A percentile compares a stretch with the other conserved stretches of the same genome.
These are phyloP conservation scores for Boletus holoroseus DNA, from an alignment of 1,284 basidiomycete genomes.

Conservation along the genomic window DNA sequence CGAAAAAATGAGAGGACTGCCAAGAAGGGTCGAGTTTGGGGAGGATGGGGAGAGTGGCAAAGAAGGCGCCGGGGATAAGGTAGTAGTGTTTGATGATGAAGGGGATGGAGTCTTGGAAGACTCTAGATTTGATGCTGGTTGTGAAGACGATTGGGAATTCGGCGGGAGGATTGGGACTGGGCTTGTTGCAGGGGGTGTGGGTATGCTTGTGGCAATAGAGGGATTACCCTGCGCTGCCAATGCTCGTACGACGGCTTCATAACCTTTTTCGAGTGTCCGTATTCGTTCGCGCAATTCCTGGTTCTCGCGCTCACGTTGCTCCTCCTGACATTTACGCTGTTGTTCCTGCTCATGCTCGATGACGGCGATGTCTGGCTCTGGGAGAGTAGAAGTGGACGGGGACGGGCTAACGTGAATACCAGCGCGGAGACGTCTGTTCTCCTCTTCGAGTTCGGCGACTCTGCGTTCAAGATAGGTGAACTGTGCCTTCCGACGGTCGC, in stretches of 20 bases:
- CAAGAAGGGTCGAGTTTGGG: slow-evolving; percentile 38
- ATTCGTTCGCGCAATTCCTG: slow-evolving; percentile 69
- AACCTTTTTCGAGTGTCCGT: slow-evolving; percentile 69
- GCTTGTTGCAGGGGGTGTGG: slow-evolving; percentile 28
- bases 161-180: slow-evolving; percentile 25
- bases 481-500: slow-evolving; percentile 75
- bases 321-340: slow-evolving; percentile 43
- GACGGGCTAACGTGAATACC: slow-evolving; percentile 50
- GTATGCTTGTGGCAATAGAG: slow-evolving; percentile 19
- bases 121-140: slow-evolving; percentile 33
- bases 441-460: slow-evolving; percentile 78
- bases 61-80: slow-evolving; percentile 27
- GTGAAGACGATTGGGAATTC: slow-evolving; percentile 21
- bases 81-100: not conserved
- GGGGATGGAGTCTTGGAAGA: slow-evolving; percentile 25
- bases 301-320: slow-evolving; percentile 59
- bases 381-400: slow-evolving; percentile 37
- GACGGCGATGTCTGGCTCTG: slow-evolving; percentile 15
- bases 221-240: slow-evolving; percentile 49
- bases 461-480: slow-evolving; percentile 68
- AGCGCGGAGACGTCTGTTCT: slow-evolving; percentile 72
- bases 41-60: slow-evolving; percentile 48
- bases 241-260: slow-evolving; percentile 72
- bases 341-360: slow-evolving; percentile 27
- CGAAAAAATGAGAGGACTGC: slow-evolving; percentile 27